These are phyloP conservation scores for Venturia oleaginea DNA, from an alignment of 2,329 filamentous ascomycete species.

Conservation along the genomic window DNA sequence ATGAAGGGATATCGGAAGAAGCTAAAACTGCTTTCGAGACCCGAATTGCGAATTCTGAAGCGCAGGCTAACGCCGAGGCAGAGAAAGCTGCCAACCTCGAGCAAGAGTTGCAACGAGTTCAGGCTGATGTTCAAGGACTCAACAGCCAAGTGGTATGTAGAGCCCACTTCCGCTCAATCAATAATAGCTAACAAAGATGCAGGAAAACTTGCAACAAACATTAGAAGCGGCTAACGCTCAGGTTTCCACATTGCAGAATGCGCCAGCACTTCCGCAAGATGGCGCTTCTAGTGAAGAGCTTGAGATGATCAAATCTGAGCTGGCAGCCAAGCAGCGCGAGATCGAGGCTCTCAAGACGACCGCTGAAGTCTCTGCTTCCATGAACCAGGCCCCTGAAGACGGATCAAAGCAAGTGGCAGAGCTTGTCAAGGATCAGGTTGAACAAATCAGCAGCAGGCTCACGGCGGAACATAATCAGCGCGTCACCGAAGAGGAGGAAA, in stretches of 20 bases:
- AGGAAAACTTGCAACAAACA: constrained; percentile 31
- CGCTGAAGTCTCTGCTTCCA: constrained; percentile 21
- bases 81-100: constrained; percentile 27
- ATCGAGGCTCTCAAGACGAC: constrained; percentile 35
- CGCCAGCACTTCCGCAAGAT: constrained; percentile 9
- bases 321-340: constrained; percentile 36
- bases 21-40: constrained; percentile 29
- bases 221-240: constrained; percentile 28
- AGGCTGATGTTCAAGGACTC: constrained; percentile 54
- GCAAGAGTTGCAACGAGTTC: constrained; percentile 40
- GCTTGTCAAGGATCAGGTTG: constrained; percentile 39
- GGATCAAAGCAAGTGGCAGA: constrained; percentile 29
- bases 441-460: constrained; percentile 27
- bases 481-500: constrained; percentile 54
- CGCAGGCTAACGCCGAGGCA: constrained; percentile 30
- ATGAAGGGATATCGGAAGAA: constrained; percentile 26
- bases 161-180: not conserved
- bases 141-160: constrained; percentile 48
- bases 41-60: constrained; percentile 32
- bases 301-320: constrained; percentile 32
- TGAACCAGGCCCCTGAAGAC: constrained; percentile 8
- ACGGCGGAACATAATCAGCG: constrained; percentile 35
- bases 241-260: constrained; percentile 22
- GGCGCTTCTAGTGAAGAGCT: constrained; percentile 21
- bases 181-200: constrained; percentile 13